Evolutionary conservation across 768 basidiomycete species (phyloP), one percentile per base, ranked within the genome.

Genomic region (Termitomyces sp.): DNA sequence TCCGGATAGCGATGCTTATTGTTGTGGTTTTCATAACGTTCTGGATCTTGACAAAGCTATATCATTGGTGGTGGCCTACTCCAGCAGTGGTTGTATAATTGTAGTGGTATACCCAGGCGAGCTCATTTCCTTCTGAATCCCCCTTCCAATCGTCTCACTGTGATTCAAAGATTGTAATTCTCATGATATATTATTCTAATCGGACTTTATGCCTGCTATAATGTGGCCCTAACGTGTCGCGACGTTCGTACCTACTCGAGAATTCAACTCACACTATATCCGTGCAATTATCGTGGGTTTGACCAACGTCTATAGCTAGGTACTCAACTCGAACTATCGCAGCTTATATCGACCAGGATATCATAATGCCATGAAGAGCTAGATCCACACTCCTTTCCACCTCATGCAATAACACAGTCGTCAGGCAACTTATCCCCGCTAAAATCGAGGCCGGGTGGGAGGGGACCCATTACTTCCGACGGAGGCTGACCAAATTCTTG

Each of bases 401-500:
- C 20, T 56, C 55, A 56, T 20, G 45, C 55, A 22, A 56, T 37
- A 18, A 49, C 55, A 41, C 55, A 56, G 8, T 56, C 55, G 9
- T 54, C 56, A 54, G 65, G 64, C 9, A 61, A n/a, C 5, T 54
- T 54, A 18, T 39, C 41, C 12, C 75, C 48, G 0, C 81, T 83
- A 26, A 86, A 60, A 7, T 72, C 76, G 29, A 83, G 70, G n/a
- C 88, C 90, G 2, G 88, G 81, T 0, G 92, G 92, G 49, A 94
- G 75, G 0, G 85, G 81, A 1, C 91, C 92, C 88, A 94, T 92
- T 51, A 94, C 80, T 64, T 91, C 90, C 20, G 81, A 66, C 2
- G 92, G 50, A 1, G 50, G 50, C 50, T 87, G 81, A 6, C 92
- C 92, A 55, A 84, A 78, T 3, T 76, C 74, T 78, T 94, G 92